Evolutionary conservation across 2,329 filamentous ascomycete species (phyloP).

Genomic region (Cladosporium austrohemisphaericum): DNA sequence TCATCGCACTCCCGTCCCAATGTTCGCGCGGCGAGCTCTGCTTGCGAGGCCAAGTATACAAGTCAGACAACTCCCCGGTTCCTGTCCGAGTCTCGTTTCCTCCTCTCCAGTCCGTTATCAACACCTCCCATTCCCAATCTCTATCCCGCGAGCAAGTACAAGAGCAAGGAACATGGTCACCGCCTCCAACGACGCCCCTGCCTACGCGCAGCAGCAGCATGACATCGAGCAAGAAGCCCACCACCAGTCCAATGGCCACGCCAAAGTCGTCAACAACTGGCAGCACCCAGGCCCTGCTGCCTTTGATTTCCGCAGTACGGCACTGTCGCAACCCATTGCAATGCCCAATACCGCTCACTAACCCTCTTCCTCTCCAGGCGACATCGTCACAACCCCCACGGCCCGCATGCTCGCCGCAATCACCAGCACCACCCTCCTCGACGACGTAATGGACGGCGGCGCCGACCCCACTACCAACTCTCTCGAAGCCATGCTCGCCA

Average conservation of each 20-base stretch:
- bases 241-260: slow-evolving; percentile 24
- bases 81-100: background rate
- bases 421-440: slow-evolving; percentile 66
- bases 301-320: slow-evolving; percentile 52
- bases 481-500: slow-evolving; percentile 71
- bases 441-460: slow-evolving; percentile 74
- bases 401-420: slow-evolving; percentile 78
- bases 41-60: slow-evolving; percentile 13
- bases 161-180: slow-evolving; percentile 15
- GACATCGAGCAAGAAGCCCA: slow-evolving; percentile 24
- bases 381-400: slow-evolving; percentile 73
- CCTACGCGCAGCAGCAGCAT: slow-evolving; percentile 10
- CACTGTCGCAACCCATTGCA: background rate
- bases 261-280: slow-evolving; percentile 35
- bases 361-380: slow-evolving; percentile 32
- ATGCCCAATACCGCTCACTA: background rate
- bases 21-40: slow-evolving; percentile 4
- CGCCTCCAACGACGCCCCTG: slow-evolving; percentile 18
- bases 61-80: background rate
- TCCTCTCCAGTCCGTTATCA: background rate
- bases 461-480: slow-evolving; percentile 75
- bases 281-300: slow-evolving; percentile 49
- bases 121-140: background rate
- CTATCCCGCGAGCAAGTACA: background rate
- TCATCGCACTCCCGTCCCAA: background rate